phyloP scores from a whole-genome alignment of 73 alveolate genomes.

The Tetrahymena borealis region DNA sequence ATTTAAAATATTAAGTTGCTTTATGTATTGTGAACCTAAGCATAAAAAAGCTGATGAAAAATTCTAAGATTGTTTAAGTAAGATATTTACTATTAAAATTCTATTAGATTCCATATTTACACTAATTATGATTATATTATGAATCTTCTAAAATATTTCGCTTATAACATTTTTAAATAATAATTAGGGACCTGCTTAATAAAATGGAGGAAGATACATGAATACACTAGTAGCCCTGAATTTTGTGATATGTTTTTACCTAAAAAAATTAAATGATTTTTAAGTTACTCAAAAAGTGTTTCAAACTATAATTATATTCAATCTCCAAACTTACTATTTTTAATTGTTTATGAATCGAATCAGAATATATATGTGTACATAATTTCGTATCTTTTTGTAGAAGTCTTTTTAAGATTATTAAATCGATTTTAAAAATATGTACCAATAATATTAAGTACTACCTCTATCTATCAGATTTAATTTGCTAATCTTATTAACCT shows the following conservation, averaged over 20 bases:
- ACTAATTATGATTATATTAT: too few species aligned
- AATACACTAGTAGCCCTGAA: neutral
- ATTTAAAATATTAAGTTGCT: neutral
- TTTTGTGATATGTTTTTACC: neutral
- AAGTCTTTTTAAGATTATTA: neutral
- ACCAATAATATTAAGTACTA: too few species aligned
- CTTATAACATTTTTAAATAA: neutral
- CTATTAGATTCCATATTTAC: too few species aligned
- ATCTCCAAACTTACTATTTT: too few species aligned
- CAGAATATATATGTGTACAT: neutral
- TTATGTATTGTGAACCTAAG: neutral
- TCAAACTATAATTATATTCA: neutral
- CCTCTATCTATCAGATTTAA: too few species aligned
- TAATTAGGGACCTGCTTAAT: neutral
- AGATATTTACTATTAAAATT: neutral
- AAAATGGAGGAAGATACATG: neutral
- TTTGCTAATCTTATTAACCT: too few species aligned
- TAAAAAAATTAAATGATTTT: neutral
- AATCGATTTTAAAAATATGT: too few species aligned
- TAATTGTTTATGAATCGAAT: neutral
- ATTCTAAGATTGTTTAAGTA: neutral
- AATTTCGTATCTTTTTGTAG: neutral
- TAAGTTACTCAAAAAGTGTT: neutral
- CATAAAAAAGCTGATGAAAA: neutral
- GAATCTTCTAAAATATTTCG: too few species aligned